These are phyloP conservation scores for Phytophthora hibernalis DNA, from an alignment of 352 stramenopile genomes.

Conservation along the genomic window DNA sequence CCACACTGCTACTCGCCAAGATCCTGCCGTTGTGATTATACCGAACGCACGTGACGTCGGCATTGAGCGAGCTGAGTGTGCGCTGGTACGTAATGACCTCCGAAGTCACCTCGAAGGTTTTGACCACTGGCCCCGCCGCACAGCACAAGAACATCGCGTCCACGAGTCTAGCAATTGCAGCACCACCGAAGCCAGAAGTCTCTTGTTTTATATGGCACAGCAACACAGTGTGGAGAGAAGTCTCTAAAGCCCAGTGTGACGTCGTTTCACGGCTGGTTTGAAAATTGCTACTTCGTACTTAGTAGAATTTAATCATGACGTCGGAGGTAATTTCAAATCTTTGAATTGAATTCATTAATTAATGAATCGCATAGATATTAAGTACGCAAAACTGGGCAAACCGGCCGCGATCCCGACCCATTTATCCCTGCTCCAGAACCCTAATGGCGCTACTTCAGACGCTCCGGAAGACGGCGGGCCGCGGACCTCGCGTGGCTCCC, in stretches of 20 bases:
- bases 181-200: background rate
- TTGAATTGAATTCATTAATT: too few relatives aligned
- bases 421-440: too few relatives aligned
- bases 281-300: constrained; percentile 31
- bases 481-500: constrained; percentile 24
- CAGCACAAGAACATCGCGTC: constrained; percentile 66
- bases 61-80: constrained; percentile 55
- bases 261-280: constrained; percentile 34
- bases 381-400: too few relatives aligned
- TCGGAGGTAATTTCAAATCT: too few relatives aligned
- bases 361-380: too few relatives aligned
- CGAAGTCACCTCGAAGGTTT: constrained; percentile 67
- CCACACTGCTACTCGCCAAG: constrained; percentile 64
- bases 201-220: too few relatives aligned
- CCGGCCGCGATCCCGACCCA: too few relatives aligned
- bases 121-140: constrained; percentile 55
- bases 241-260: constrained; percentile 11
- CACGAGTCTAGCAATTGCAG: background rate
- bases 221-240: background rate
- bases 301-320: constrained; percentile 1
- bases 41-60: constrained; percentile 64
- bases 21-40: constrained; percentile 83
- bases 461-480: constrained; percentile 36
- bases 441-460: constrained; percentile 47
- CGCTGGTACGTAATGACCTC: constrained; percentile 53